Evolutionary conservation across 164 flowering plant genomes (phyloP).

Genomic region (Paratinospora sagittata): DNA sequence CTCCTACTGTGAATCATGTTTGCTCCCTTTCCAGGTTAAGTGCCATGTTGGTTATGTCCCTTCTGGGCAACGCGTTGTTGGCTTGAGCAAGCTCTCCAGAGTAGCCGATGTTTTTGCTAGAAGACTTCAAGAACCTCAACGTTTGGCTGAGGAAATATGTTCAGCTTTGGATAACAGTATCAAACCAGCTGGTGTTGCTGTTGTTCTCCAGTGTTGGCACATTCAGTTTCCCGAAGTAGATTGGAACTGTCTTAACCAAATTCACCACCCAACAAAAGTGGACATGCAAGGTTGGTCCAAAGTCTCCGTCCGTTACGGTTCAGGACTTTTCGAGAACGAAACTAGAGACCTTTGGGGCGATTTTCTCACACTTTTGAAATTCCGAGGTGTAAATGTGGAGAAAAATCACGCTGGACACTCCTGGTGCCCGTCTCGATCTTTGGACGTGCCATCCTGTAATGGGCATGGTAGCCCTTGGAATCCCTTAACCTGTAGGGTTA

Average conservation of each 20-base stretch:
- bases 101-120: constrained; percentile 85
- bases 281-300: constrained; percentile 45
- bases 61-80: constrained; percentile 72
- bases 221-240: constrained; percentile 57
- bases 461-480: constrained; percentile 20
- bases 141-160: constrained; percentile 77
- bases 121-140: constrained; percentile 85
- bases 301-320: constrained; percentile 48
- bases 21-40: constrained; percentile 87
- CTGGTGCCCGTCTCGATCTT: constrained; percentile 69
- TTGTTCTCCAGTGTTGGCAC: constrained; percentile 75
- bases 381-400: constrained; percentile 44
- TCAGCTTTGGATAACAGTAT: constrained; percentile 62
- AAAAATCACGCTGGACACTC: constrained; percentile 13
- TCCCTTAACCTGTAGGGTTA: constrained; percentile 16
- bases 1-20: constrained; percentile 88
- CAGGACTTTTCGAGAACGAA: constrained; percentile 66
- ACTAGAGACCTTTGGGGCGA: constrained; percentile 62
- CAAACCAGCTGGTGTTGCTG: constrained; percentile 82
- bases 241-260: constrained; percentile 26
- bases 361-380: constrained; percentile 57
- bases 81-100: constrained; percentile 87
- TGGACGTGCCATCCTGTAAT: constrained; percentile 20
- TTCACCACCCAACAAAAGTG: constrained; percentile 19
- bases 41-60: constrained; percentile 97